phyloP scores from a whole-genome alignment of 345 rosid species.

The Hibiscus trionum region DNA sequence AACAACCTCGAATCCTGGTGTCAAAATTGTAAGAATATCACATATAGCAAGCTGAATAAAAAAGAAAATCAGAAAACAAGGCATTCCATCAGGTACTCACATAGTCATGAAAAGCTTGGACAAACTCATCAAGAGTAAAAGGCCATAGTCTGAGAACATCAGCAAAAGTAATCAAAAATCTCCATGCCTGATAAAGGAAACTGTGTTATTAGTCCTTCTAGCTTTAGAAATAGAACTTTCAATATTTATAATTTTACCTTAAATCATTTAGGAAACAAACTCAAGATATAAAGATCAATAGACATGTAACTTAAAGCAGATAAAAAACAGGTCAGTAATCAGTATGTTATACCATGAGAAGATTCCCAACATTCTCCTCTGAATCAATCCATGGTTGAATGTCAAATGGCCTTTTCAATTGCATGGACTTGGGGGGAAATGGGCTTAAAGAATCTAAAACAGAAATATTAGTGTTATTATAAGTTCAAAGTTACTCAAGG shows the following conservation, averaged over 20 bases:
- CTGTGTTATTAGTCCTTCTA: constrained; percentile 5
- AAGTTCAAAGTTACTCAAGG: background rate
- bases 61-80: constrained; percentile 3
- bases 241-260: constrained; percentile 2
- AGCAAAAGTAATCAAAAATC: constrained; percentile 75
- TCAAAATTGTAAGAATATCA: constrained; percentile 17
- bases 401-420: constrained; percentile 65
- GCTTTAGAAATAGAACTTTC: background rate
- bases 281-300: background rate
- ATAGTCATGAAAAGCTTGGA: constrained; percentile 94
- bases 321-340: constrained; percentile 2
- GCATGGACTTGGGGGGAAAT: constrained; percentile 68
- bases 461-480: constrained; percentile 12
- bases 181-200: constrained; percentile 76
- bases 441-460: constrained; percentile 55
- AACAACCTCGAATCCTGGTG: constrained; percentile 91
- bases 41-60: constrained; percentile 4
- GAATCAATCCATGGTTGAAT: constrained; percentile 85
- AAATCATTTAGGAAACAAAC: background rate
- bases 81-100: constrained; percentile 38
- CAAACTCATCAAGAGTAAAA: constrained; percentile 92
- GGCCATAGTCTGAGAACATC: constrained; percentile 98
- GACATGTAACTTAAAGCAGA: background rate
- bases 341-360: constrained; percentile 71
- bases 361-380: constrained; percentile 79